phyloP scores from a whole-genome alignment of 176 grass and related monocot species.

The Cymbopogon citratus region DNA sequence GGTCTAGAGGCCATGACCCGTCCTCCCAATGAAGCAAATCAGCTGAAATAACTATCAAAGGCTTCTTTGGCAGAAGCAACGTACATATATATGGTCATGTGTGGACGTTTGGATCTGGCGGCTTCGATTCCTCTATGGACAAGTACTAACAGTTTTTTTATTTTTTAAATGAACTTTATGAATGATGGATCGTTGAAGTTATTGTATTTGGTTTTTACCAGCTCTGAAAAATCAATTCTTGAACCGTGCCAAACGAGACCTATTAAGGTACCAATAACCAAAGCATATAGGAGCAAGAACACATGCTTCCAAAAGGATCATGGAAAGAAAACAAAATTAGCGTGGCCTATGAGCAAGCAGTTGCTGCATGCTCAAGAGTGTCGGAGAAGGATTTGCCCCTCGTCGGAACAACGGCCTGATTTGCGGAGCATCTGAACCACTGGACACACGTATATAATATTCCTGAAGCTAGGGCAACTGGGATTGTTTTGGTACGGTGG shows the following conservation, averaged over 20 bases:
- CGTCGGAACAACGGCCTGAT: background rate
- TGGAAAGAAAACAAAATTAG: background rate
- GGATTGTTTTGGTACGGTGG: background rate
- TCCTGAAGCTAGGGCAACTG: background rate
- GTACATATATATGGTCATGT: background rate
- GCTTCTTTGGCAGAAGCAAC: background rate
- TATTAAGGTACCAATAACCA: no score
- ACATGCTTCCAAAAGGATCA: background rate
- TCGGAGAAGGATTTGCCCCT: background rate
- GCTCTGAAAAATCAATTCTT: background rate
- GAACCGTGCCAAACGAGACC: background rate
- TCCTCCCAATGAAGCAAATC: background rate
- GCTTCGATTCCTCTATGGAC: background rate
- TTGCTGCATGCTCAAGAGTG: background rate
- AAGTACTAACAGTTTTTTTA: background rate
- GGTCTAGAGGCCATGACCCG: no score
- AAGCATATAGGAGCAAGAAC: no score
- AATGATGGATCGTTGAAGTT: background rate
- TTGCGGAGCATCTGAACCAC: background rate
- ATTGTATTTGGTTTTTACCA: background rate
- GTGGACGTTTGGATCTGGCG: background rate
- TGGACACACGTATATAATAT: background rate
- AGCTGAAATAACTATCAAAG: background rate
- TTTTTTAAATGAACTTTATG: background rate
- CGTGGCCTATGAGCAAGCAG: background rate